Evolutionary conservation across 1,284 basidiomycete genomes (phyloP).

Genomic region (Coniferiporia sulphurascens): DNA sequence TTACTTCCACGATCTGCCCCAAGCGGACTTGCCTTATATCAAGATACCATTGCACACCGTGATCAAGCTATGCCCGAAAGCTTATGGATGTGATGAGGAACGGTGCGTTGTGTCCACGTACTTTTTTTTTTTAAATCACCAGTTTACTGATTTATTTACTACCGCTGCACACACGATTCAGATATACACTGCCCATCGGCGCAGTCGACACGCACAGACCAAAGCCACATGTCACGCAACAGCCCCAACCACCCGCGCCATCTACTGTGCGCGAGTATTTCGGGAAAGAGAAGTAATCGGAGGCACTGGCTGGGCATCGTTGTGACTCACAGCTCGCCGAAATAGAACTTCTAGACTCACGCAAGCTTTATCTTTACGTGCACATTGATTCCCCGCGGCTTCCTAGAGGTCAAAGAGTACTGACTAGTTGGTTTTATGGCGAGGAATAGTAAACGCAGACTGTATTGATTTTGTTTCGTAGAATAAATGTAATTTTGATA

Average conservation of each 20-base stretch:
- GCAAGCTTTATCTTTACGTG: no score
- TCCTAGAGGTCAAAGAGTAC: no score
- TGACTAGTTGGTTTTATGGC: no score
- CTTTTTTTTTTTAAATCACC: background rate
- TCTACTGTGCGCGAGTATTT: slow-evolving; percentile 29
- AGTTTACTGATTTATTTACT: background rate
- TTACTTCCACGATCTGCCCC: slow-evolving; percentile 90
- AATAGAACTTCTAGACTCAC: no score
- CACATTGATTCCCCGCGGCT: no score
- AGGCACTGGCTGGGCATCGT: background rate
- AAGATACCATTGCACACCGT: slow-evolving; percentile 96
- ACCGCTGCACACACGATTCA: slow-evolving; percentile 26
- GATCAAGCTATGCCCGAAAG: slow-evolving; percentile 96
- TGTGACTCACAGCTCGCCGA: background rate
- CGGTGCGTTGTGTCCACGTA: slow-evolving; percentile 42
- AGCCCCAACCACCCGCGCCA: slow-evolving; percentile 19
- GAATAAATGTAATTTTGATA: no score
- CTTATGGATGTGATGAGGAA: slow-evolving; percentile 98
- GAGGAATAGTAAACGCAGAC: no score
- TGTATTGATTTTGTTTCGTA: no score
- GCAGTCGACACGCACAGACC: slow-evolving; percentile 93
- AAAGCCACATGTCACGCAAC: slow-evolving; percentile 57
- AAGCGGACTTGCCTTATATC: slow-evolving; percentile 95
- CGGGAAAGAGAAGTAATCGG: background rate
- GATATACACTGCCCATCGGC: slow-evolving; percentile 80